Evolutionary conservation across 1,284 basidiomycete species (phyloP), one percentile per base, ranked within the genome.

Genomic region (Sanghuangporus sanghuang): DNA sequence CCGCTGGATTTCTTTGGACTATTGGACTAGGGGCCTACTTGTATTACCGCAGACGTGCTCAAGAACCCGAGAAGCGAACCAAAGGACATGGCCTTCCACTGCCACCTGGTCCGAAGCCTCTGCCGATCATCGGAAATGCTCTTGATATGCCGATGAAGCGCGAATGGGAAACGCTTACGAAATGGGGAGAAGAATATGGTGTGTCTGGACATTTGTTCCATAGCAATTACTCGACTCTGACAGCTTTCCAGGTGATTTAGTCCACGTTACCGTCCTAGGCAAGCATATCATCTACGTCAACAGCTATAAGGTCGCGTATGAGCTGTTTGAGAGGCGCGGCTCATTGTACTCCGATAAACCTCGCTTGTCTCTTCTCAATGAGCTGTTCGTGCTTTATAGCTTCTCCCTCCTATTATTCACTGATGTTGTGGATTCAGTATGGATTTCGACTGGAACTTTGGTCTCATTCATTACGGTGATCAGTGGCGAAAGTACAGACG

Each of bases 171-270:
- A 82, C 80, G 0, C 86, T 85, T 68, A 75, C 79, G 18, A 71
- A 76, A 48, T 86, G 83, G 85, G 78, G 81, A 40, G 75, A 84
- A 63, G 69, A 70, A 67, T 82, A 77, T 68, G 82, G 83, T 80
- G 65, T 48, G 75, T 38, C 32, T 38, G 5, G 27, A 32, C 27
- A 32, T n/a, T 36, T 18, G 44, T n/a, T 46, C 44, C 38, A 11
- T 71, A 46, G 35, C 32, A 32, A 2, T 46, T 18, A 46, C 21
- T 52, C 7, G 14, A 36, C 46, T 21, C 54, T 57, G 18, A 57
- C 18, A 11, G 46, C 7, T 27, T 32, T 21, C 21, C 48, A 71
- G 70, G 70, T 46, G 68, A 70, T 21, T 52, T 72, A 8, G 64
- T 68, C 27, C 67, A 68, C 44, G 56, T 72, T 18, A 66, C 46